Base-by-base conservation (phyloP, 106 monocot genomes). In the Platanthera zijinensis region DNA sequence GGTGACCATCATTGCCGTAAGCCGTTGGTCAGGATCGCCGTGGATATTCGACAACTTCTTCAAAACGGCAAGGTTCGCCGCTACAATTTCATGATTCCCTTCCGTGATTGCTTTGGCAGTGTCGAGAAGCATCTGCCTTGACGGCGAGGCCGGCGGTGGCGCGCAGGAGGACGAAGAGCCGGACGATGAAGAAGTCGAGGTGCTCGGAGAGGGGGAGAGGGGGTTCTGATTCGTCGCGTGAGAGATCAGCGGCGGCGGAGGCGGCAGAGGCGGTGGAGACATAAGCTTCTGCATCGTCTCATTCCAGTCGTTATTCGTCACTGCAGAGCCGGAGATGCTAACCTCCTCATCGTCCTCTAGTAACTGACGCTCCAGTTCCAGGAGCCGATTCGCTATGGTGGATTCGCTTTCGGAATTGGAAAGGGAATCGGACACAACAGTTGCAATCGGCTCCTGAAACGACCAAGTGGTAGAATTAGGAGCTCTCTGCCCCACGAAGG, bases 21-120 rank as follows among this genome's bases (percentile, higher is more conserved):
- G 85, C 80, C 93, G 69, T 83, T 93, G 93, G 39, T 90, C 90
- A 4, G 93, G 76, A 61, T 88, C 90, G 45, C 89, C 89, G 25
- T 82, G 81, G 3, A 80, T 78, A 76, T 90, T 90, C 6, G 84
- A 85, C n/a, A 84, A 22, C 17, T 71, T 77, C 66, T 83, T 89
- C 52, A 87, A 61, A 48, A 22, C 59, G 3, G 75, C 69, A n/a
- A 89, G 57, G 52, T 80, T 80, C 3, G 80, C 77, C 6, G 76
- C 30, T 46, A 89, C 92, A 2, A 62, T 12, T 18, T 85, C 84
- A 2, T 78, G 72, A 54, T 86, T 87, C 14, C 92, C 89, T 7
- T 92, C 92, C 0, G 78, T 63, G 78, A 92, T 80, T 14, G 92
- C 89, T 1, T 81, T 22, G 25, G 85, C 89, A n/a, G 89, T 76